These are phyloP conservation scores for Xanthoconium purpureum DNA, from an alignment of 768 basidiomycete genomes.

Conservation along the genomic window DNA sequence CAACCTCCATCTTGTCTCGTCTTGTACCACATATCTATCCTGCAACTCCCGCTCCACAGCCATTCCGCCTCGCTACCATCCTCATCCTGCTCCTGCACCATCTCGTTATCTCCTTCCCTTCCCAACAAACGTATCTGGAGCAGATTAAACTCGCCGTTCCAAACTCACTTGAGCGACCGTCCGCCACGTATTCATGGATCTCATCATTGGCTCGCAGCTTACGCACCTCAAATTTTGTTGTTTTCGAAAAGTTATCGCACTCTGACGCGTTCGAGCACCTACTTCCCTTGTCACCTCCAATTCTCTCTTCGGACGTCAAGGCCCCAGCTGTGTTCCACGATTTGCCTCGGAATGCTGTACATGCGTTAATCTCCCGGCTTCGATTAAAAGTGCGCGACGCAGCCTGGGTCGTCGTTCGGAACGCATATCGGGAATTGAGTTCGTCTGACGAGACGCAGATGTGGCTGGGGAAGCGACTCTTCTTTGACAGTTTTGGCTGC, in stretches of 20 bases:
- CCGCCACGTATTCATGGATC: conserved; percentile 49
- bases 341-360: conserved; percentile 43
- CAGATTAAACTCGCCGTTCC: conserved; percentile 23
- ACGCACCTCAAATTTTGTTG: conserved; percentile 52
- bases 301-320: conserved; percentile 1
- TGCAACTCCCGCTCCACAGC: conserved; percentile 8
- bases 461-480: conserved; percentile 52
- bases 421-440: conserved; percentile 60
- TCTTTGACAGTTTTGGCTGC: conserved; percentile 37
- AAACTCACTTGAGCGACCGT: conserved; percentile 36
- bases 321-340: conserved; percentile 4
- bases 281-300: conserved; percentile 8
- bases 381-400: conserved; percentile 49
- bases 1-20: conserved; percentile 57
- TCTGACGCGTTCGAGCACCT: conserved; percentile 25
- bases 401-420: conserved; percentile 59
- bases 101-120: conserved; percentile 58
- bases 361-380: conserved; percentile 43
- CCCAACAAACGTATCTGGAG: conserved; percentile 50
- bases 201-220: conserved; percentile 47
- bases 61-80: conserved; percentile 31
- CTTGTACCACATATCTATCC: conserved; percentile 52
- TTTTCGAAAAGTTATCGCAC: conserved; percentile 45
- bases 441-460: conserved; percentile 36
- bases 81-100: conserved; percentile 58